Evolutionary conservation across 768 basidiomycete species (phyloP).

Genomic region (Pleurotus sapidus): DNA sequence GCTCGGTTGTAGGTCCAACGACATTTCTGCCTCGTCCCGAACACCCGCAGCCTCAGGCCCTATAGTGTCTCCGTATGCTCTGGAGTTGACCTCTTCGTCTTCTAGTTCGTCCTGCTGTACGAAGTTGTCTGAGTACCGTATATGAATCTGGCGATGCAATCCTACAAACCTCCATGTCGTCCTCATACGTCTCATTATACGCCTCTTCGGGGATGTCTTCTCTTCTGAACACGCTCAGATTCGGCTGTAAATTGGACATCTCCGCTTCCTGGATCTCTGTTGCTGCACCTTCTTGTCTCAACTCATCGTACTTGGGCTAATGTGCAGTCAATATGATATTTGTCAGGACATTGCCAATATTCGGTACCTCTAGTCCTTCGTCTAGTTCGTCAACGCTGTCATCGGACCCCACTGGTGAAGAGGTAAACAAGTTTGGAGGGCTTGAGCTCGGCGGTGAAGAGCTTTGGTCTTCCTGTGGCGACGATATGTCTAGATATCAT

Average conservation of each 20-base stretch:
- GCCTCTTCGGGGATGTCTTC: too few relatives aligned
- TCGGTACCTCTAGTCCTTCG: not conserved
- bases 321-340: too few relatives aligned
- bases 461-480: not conserved
- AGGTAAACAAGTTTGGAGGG: conserved; percentile 38
- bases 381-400: conserved; percentile 4
- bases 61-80: too few relatives aligned
- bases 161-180: not conserved
- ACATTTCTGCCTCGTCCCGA: too few relatives aligned
- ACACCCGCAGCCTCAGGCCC: too few relatives aligned
- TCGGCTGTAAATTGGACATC: too few relatives aligned
- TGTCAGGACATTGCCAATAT: too few relatives aligned
- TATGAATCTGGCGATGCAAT: not conserved
- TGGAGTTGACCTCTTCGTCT: not conserved
- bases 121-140: not conserved
- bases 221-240: too few relatives aligned
- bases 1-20: too few relatives aligned
- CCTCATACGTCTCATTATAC: not conserved
- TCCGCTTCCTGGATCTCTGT: too few relatives aligned
- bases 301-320: too few relatives aligned
- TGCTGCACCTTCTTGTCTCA: too few relatives aligned
- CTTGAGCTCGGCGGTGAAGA: conserved; percentile 43
- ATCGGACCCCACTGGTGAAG: conserved; percentile 29
- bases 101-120: not conserved
- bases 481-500: not conserved